Conservation (phyloP, 345 rosid species). For the Populus euphratica region DNA sequence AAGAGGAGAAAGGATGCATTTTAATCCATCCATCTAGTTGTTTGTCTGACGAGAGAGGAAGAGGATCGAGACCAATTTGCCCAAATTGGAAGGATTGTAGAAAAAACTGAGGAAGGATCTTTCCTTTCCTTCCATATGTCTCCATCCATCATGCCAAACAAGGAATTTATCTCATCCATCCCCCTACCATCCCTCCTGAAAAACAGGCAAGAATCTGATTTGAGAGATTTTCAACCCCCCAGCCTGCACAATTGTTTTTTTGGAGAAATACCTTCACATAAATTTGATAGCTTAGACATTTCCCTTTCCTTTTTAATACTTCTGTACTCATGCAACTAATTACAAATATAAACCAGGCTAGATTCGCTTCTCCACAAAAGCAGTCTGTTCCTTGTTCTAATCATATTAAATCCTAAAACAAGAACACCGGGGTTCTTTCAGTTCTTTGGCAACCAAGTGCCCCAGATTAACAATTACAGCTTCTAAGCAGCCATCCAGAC, state of each 20-base stretch:
- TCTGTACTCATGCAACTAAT: not conserved
- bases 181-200: not conserved
- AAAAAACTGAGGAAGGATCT: not conserved
- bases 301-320: not conserved
- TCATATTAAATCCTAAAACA: not conserved
- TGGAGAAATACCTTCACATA: not conserved
- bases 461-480: too few relatives aligned
- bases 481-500: not conserved
- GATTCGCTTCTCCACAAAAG: not conserved
- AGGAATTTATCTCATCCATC: not conserved
- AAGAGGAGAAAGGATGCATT: not conserved
- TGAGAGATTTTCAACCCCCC: not conserved
- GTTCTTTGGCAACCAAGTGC: not conserved
- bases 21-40: not conserved
- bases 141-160: not conserved
- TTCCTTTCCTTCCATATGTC: not conserved
- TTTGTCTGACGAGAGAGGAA: not conserved
- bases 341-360: not conserved
- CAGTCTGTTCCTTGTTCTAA: not conserved
- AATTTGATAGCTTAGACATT: not conserved
- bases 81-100: not conserved
- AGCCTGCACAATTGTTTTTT: not conserved
- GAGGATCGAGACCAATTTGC: not conserved
- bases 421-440: not conserved
- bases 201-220: not conserved